Evolutionary conservation across 2,329 filamentous ascomycete species (phyloP), one percentile per base, ranked within the genome.

Genomic region (Nigrospora oryzae): DNA sequence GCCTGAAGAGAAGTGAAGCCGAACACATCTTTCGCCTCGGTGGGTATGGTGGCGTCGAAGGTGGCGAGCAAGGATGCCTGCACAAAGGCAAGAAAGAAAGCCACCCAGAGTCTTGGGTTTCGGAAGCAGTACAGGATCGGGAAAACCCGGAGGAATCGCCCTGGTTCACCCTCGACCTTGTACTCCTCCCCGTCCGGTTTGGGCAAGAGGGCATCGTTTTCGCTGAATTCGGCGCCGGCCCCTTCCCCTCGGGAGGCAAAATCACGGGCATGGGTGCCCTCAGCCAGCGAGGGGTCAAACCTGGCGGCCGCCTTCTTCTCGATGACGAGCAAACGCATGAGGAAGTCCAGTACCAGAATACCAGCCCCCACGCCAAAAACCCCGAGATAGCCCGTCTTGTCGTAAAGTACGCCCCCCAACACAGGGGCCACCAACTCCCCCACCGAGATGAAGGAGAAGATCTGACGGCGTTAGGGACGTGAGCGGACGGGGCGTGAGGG

Each of bases 381-480:
- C 0, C 77, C 78, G 12, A 60, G 56, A 53, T 77, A 77, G 3
- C 80, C 81, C 1, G 71, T 69, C 52, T 74, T 74, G 28, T 74
- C 66, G 55, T 83, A 84, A 1, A 84, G 58, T 0, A 81, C 54
- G 0, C 81, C 81, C 3, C 81, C 81, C 0, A 81, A 58, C 0
- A 79, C 65, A 0, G 81, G 81, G 0, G 77, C 71, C 14, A 74
- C 62, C 5, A 84, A 61, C 36, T 73, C 70, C 0, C 79, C 79
- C 0, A 79, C 65, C 0, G 73, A 74, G 42, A 81, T 74, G 49
- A 83, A 73, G 47, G 74, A 75, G 57, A 79, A 80, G 8, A 81
- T 74, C 61, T 71, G 43, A 0, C 4, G 5, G 5, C 30, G 13
- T 30, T 16, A 48, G 46, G 48, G 5, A 52, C 28, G 10, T 32